Percentiles rank a stretch among this genome's conserved stretches.
These are phyloP conservation scores for Leptomonas seymouri DNA, from an alignment of 208 protist species.

Conservation along the genomic window DNA sequence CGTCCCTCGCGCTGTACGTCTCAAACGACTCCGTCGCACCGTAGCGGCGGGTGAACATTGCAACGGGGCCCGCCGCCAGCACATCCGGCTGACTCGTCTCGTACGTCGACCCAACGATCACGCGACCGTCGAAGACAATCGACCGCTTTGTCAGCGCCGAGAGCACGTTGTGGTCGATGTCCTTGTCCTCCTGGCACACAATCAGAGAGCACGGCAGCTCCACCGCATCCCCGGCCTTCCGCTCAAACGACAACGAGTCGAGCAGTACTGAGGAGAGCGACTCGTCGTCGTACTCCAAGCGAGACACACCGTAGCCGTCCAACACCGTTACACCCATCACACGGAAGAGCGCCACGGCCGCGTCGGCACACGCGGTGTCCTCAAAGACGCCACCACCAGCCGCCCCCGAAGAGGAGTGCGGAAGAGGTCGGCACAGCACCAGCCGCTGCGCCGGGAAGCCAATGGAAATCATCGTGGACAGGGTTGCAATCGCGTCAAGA, in stretches of 20 bases:
- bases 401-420: slow-evolving; percentile 15
- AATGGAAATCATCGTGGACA: slow-evolving; percentile 64
- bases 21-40: slow-evolving; percentile 85
- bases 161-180: slow-evolving; percentile 89
- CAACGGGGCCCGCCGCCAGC: slow-evolving; percentile 89
- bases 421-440: slow-evolving; percentile 69
- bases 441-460: slow-evolving; percentile 83
- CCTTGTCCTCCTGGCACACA: slow-evolving; percentile 87
- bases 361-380: slow-evolving; percentile 56
- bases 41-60: slow-evolving; percentile 93
- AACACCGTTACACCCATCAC: slow-evolving; percentile 82
- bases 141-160: slow-evolving; percentile 89
- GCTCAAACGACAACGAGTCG: slow-evolving; percentile 47
- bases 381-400: slow-evolving; percentile 23
- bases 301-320: slow-evolving; percentile 72
- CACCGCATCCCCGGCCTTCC: slow-evolving; percentile 61
- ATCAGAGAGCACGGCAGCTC: slow-evolving; percentile 87
- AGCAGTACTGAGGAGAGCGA: slow-evolving; percentile 74
- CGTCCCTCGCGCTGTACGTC: slow-evolving; percentile 81
- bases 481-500: slow-evolving; percentile 74
- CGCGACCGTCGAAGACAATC: slow-evolving; percentile 93
- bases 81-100: slow-evolving; percentile 84
- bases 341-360: slow-evolving; percentile 60
- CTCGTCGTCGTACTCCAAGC: slow-evolving; percentile 88
- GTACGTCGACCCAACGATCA: slow-evolving; percentile 91